Evolutionary conservation across 495 filamentous ascomycete genomes (phyloP).

Genomic region (Penicillium diatomitis): DNA sequence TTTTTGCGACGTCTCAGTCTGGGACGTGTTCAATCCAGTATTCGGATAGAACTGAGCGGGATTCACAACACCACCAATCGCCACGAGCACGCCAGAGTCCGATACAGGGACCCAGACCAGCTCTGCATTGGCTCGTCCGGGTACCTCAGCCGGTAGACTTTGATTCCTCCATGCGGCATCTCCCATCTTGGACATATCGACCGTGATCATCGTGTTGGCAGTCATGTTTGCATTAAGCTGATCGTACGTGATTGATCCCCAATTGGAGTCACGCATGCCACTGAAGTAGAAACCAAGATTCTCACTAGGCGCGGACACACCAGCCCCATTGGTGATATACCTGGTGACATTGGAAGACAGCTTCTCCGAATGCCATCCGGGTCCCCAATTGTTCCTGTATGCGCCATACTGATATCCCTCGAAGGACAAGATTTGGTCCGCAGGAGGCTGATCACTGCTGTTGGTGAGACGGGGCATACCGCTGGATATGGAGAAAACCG

Average conservation of each 20-base stretch:
- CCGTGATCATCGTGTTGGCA: conserved; percentile 44
- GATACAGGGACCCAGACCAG: conserved; percentile 64
- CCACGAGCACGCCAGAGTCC: conserved; percentile 51
- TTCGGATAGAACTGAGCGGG: conserved; percentile 27
- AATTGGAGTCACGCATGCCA: conserved; percentile 42
- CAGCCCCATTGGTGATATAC: conserved; percentile 56
- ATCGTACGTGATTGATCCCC: conserved; percentile 35
- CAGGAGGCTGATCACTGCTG: background rate
- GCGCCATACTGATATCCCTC: conserved; percentile 41
- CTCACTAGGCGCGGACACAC: conserved; percentile 58
- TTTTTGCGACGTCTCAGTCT: conserved; percentile 37
- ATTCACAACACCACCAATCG: conserved; percentile 56
- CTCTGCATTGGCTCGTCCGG: conserved; percentile 51
- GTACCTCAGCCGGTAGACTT: conserved; percentile 42
- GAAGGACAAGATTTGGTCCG: conserved; percentile 26
- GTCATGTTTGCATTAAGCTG: conserved; percentile 21
- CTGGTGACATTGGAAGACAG: conserved; percentile 43
- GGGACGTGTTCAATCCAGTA: conserved; percentile 15
- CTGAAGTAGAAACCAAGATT: conserved; percentile 66
- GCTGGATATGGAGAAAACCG: background rate
- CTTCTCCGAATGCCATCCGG: conserved; percentile 25
- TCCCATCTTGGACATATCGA: conserved; percentile 48
- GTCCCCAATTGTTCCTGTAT: conserved; percentile 24
- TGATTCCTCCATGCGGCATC: conserved; percentile 45
- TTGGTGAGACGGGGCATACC: conserved; percentile 1